These are phyloP conservation scores for Lathyrus aphaca DNA, from an alignment of 306 rosid genomes.

Conservation along the genomic window DNA sequence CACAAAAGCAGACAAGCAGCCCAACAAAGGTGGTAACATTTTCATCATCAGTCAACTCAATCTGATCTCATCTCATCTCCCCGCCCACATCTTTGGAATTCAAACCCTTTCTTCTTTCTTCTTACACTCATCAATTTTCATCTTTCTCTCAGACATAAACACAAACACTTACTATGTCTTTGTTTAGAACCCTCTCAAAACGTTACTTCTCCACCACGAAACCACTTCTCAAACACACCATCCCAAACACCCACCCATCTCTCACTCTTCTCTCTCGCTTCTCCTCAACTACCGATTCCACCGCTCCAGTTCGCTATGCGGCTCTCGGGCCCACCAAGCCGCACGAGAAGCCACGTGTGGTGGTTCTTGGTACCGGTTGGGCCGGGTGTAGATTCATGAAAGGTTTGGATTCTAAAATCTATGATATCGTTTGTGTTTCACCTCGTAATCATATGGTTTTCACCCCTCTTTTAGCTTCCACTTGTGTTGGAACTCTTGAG, in stretches of 20 bases:
- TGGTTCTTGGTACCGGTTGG: constrained; percentile 92
- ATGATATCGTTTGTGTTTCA: constrained; percentile 93
- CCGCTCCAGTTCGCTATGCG: constrained; percentile 35
- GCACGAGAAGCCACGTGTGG: constrained; percentile 87
- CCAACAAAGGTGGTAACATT: neutral
- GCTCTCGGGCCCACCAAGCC: constrained; percentile 58
- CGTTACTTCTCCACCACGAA: constrained; percentile 41
- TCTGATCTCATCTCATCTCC: neutral
- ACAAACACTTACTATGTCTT: constrained; percentile 50
- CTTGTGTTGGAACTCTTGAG: constrained; percentile 95
- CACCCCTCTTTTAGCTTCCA: constrained; percentile 94
- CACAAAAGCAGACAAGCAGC: constrained; percentile 2
- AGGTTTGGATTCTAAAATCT: constrained; percentile 62
- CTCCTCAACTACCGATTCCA: constrained; percentile 36
- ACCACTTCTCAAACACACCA: constrained; percentile 30
- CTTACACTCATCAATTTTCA: neutral
- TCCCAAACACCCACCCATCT: constrained; percentile 29
- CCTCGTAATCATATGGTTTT: constrained; percentile 98
- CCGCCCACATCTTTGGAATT: neutral
- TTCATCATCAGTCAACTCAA: neutral
- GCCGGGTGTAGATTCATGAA: constrained; percentile 92
- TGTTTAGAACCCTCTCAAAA: constrained; percentile 61
- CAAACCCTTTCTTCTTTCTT: neutral
- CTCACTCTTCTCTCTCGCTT: constrained; percentile 46
- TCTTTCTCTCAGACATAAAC: neutral